phyloP scores from a whole-genome alignment of 2,329 filamentous ascomycete genomes.

The Epichloe brachyelytri region DNA sequence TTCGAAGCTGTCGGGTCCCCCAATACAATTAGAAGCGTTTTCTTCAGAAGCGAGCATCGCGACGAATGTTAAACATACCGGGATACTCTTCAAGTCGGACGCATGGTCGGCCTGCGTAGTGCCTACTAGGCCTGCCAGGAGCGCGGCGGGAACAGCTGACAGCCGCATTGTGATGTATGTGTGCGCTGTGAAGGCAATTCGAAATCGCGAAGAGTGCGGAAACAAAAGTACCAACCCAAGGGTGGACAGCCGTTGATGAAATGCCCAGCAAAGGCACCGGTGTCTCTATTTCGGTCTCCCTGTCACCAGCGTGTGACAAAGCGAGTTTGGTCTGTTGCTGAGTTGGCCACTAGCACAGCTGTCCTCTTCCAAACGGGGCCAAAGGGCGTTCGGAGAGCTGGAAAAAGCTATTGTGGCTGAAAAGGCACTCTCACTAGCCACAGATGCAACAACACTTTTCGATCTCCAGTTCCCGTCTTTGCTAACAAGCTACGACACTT shows the following conservation, averaged over 20 bases:
- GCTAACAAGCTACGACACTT: neutral
- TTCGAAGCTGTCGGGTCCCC: slow-evolving; percentile 51
- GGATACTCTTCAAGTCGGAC: slow-evolving; percentile 38
- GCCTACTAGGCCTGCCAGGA: slow-evolving; percentile 38
- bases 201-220: neutral
- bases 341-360: slow-evolving; percentile 9
- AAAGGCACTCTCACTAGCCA: slow-evolving; percentile 9
- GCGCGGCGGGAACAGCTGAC: slow-evolving; percentile 32
- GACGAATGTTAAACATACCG: slow-evolving; percentile 21
- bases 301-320: neutral
- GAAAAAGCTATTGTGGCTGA: neutral
- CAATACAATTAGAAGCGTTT: neutral
- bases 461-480: neutral
- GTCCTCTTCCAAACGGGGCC: slow-evolving; percentile 11
- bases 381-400: slow-evolving; percentile 5
- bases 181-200: neutral
- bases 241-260: slow-evolving; percentile 2
- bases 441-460: slow-evolving; percentile 11
- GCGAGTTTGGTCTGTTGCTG: neutral
- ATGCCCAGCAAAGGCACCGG: slow-evolving; percentile 6
- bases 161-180: slow-evolving; percentile 30
- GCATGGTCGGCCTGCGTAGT: slow-evolving; percentile 35
- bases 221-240: neutral
- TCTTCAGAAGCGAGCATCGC: neutral
- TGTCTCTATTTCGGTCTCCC: slow-evolving; percentile 2